Evolutionary conservation across 768 basidiomycete genomes (phyloP).

Genomic region (Lactarius vividus): DNA sequence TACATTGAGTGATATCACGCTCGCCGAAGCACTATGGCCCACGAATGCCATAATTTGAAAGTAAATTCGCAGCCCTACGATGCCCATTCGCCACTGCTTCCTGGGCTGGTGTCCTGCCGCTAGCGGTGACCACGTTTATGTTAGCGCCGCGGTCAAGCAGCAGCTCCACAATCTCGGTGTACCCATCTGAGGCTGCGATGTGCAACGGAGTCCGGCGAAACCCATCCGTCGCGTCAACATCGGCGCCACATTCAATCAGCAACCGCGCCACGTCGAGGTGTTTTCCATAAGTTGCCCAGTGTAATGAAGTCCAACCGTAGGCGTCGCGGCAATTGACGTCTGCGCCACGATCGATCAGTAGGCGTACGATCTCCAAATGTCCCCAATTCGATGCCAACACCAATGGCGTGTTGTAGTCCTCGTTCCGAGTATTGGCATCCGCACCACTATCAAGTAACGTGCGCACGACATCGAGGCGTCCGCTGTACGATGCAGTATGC

Average conservation of each 20-base stretch:
- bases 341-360: not conserved
- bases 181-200: not conserved
- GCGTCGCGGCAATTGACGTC: not conserved
- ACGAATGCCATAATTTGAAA: not conserved
- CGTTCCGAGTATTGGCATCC: not conserved
- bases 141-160: not conserved
- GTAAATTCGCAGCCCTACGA: not conserved
- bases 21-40: not conserved
- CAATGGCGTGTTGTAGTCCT: not conserved
- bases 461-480: not conserved
- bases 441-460: not conserved
- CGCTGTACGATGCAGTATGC: not conserved
- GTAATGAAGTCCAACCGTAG: not conserved
- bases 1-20: not conserved
- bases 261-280: not conserved
- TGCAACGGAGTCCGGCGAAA: not conserved
- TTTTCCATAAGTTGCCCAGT: not conserved
- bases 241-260: not conserved
- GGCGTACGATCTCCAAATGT: not conserved
- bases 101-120: not conserved
- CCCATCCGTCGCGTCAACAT: not conserved
- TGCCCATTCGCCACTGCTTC: not conserved
- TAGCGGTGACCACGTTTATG: not conserved
- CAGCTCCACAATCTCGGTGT: not conserved
- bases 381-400: not conserved